Conservation (phyloP, 441 rosid species). For the Bocquillonia castaneifolia region DNA sequence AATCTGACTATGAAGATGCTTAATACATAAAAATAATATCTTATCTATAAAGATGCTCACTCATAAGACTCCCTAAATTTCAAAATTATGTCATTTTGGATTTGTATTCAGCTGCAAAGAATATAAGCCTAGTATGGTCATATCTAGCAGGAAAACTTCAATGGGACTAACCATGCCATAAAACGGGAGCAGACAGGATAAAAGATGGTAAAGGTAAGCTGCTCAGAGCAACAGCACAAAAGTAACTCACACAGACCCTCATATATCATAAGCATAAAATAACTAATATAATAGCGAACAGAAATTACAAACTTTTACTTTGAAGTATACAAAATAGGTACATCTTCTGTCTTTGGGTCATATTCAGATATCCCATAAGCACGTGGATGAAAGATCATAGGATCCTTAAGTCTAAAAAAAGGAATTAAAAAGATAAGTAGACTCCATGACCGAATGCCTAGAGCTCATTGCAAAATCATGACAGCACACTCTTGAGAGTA, state of each 20-base stretch:
- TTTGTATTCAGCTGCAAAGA: background rate
- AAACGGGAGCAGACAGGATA: background rate
- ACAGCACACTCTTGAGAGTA: slow-evolving; percentile 29
- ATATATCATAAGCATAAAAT: slow-evolving; percentile 5
- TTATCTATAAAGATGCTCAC: background rate
- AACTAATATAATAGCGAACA: slow-evolving; percentile 14
- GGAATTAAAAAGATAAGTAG: slow-evolving; percentile 22
- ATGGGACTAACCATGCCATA: background rate
- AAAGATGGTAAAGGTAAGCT: no score
- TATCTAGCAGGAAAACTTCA: background rate
- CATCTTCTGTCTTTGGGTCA: slow-evolving; percentile 32
- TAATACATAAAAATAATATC: background rate
- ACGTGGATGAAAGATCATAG: slow-evolving; percentile 23
- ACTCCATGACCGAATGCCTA: slow-evolving; percentile 27
- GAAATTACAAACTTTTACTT: slow-evolving; percentile 24
- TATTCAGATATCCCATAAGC: slow-evolving; percentile 24
- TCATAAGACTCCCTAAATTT: background rate
- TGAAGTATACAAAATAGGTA: slow-evolving; percentile 30
- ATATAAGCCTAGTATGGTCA: background rate
- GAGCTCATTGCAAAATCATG: slow-evolving; percentile 26
- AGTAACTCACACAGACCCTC: background rate
- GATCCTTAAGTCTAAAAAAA: slow-evolving; percentile 26
- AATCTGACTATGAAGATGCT: no score
- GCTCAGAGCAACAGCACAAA: background rate
- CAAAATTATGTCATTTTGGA: background rate